phyloP scores from a whole-genome alignment of 2,329 filamentous ascomycete genomes.

The Penicillium hesseltinei region DNA sequence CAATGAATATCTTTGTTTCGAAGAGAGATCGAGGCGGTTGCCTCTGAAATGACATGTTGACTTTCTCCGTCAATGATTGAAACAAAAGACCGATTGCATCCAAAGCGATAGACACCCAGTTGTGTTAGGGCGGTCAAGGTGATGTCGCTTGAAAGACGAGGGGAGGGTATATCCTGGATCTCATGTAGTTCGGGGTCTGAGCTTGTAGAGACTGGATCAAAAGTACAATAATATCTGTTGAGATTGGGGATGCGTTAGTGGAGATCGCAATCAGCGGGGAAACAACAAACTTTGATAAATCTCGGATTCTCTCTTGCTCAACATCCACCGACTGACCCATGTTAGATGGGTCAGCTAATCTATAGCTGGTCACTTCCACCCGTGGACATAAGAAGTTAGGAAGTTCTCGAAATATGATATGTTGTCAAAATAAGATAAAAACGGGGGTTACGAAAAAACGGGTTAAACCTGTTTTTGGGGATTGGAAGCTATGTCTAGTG shows the following conservation, averaged over 20 bases:
- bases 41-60: slow-evolving; percentile 55
- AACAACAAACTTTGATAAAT: slow-evolving; percentile 17
- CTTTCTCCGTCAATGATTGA: slow-evolving; percentile 52
- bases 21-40: slow-evolving; percentile 46
- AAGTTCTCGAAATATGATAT: neutral
- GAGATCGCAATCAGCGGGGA: neutral
- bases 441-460: neutral
- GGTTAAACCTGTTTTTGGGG: neutral
- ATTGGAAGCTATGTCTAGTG: no score
- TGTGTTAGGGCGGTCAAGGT: slow-evolving; percentile 53
- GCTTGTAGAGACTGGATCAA: neutral
- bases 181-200: neutral
- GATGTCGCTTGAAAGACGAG: slow-evolving; percentile 25
- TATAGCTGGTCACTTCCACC: slow-evolving; percentile 1
- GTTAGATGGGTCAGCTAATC: slow-evolving; percentile 3
- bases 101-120: slow-evolving; percentile 47
- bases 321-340: slow-evolving; percentile 13
- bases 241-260: slow-evolving; percentile 5
- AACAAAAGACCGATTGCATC: slow-evolving; percentile 47
- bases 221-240: slow-evolving; percentile 19
- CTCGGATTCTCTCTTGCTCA: slow-evolving; percentile 19
- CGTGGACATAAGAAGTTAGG: neutral
- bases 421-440: neutral
- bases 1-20: slow-evolving; percentile 26
- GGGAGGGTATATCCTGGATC: neutral